These are phyloP conservation scores for Massariosphaeria phaeospora DNA, from an alignment of 495 filamentous ascomycete species.

Conservation along the genomic window DNA sequence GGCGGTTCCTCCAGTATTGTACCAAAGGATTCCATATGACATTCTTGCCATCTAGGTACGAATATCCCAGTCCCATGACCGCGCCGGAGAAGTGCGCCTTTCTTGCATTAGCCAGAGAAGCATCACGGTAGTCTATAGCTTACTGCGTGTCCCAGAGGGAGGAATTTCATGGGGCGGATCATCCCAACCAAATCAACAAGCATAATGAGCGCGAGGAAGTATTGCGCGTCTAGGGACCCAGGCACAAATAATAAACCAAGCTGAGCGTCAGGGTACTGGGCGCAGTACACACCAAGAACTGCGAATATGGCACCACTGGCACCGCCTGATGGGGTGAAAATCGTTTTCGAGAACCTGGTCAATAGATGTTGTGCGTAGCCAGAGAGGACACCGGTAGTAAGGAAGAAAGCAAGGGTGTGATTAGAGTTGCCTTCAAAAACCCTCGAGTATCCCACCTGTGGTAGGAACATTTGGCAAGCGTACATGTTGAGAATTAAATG, in stretches of 20 bases:
- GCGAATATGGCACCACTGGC: conserved; percentile 25
- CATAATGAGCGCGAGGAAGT: conserved; percentile 9
- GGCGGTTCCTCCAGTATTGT: background rate
- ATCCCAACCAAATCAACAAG: conserved; percentile 16
- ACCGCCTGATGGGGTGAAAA: conserved; percentile 1
- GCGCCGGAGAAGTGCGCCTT: conserved; percentile 23
- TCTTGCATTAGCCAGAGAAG: background rate
- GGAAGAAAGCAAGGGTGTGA: conserved; percentile 12
- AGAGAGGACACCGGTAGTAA: conserved; percentile 5
- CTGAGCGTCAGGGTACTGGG: conserved; percentile 7
- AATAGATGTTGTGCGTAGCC: conserved; percentile 11
- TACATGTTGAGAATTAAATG: conserved; percentile 21
- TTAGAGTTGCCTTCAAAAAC: conserved; percentile 15
- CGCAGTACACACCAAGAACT: conserved; percentile 10
- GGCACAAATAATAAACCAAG: conserved; percentile 22
- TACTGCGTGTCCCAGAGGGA: conserved; percentile 23
- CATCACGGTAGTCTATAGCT: background rate
- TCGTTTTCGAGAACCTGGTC: background rate
- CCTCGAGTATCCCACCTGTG: background rate
- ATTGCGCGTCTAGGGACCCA: background rate
- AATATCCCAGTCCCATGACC: conserved; percentile 12
- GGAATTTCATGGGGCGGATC: background rate
- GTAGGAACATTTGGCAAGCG: conserved; percentile 13
- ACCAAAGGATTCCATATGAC: conserved; percentile 20
- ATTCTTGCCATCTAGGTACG: conserved; percentile 17